Conservation (phyloP, 2,329 filamentous ascomycete species). For the Claviceps humidiphila region DNA sequence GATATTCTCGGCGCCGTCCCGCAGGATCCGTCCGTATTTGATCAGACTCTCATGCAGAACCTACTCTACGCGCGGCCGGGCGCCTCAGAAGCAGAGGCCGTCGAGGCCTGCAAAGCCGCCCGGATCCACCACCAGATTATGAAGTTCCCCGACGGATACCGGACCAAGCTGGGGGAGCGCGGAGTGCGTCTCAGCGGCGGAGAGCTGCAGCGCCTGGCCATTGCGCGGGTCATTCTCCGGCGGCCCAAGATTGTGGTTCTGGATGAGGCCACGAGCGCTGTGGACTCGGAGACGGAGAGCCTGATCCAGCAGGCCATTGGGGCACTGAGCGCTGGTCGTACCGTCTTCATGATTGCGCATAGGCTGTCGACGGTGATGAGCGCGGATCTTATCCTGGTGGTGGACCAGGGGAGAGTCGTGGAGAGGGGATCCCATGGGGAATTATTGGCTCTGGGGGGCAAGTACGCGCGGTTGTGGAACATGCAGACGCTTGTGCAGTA, state of each 20-base stretch:
- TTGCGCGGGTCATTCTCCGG: constrained; percentile 25
- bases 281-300: constrained; percentile 30
- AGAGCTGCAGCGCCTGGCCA: constrained; percentile 36
- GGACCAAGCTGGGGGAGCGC: constrained; percentile 32
- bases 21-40: constrained; percentile 51
- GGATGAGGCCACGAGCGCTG: constrained; percentile 38
- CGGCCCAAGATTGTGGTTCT: constrained; percentile 21
- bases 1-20: constrained; percentile 49
- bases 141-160: constrained; percentile 39
- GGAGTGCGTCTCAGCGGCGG: constrained; percentile 36
- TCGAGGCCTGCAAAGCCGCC: constrained; percentile 46
- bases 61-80: constrained; percentile 47
- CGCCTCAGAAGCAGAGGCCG: constrained; percentile 47
- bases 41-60: constrained; percentile 51
- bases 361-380: constrained; percentile 26
- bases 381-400: constrained; percentile 39
- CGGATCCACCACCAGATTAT: constrained; percentile 52
- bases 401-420: constrained; percentile 36
- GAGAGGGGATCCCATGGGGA: constrained; percentile 38
- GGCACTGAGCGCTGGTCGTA: constrained; percentile 31
- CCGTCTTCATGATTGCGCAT: constrained; percentile 38
- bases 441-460: constrained; percentile 31
- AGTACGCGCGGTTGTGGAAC: constrained; percentile 38
- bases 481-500: constrained; percentile 21
- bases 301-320: constrained; percentile 32